These are phyloP conservation scores for Coemansia sp. DNA, from an alignment of 192 early-diverging fungal species.

Conservation along the genomic window DNA sequence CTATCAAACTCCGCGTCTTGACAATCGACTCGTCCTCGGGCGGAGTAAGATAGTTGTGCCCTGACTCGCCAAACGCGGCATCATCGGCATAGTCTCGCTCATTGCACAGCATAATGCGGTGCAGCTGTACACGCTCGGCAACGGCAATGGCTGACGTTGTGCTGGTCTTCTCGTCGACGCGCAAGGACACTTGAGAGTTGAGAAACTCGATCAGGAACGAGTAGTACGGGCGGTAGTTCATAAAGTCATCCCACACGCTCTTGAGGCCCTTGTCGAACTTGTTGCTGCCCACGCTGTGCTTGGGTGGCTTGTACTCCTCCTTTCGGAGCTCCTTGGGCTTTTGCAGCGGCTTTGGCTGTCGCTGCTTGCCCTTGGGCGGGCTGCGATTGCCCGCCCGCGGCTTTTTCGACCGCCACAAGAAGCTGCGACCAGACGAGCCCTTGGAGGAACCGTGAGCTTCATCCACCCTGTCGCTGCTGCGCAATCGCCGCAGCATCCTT, in stretches of 20 bases:
- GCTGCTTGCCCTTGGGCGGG: background rate
- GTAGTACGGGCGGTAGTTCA: conserved; percentile 43
- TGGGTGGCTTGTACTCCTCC: conserved; percentile 23
- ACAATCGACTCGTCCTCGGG: conserved; percentile 52
- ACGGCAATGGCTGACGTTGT: conserved; percentile 43
- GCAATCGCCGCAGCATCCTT: conserved; percentile 30
- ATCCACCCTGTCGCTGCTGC: conserved; percentile 27
- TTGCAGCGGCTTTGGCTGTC: conserved; percentile 9
- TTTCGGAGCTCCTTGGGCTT: conserved; percentile 16
- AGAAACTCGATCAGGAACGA: conserved; percentile 53
- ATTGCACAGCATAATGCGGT: conserved; percentile 44
- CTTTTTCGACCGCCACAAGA: conserved; percentile 21
- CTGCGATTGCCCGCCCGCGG: background rate
- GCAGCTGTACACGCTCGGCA: conserved; percentile 46
- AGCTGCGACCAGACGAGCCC: conserved; percentile 8
- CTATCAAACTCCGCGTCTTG: conserved; percentile 54
- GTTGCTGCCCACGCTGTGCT: conserved; percentile 19
- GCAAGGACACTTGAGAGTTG: conserved; percentile 55
- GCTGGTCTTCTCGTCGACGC: conserved; percentile 47
- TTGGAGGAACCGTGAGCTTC: background rate
- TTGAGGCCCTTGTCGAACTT: conserved; percentile 47
- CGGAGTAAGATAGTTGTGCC: conserved; percentile 9
- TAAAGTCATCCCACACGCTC: conserved; percentile 52
- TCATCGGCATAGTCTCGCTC: conserved; percentile 12
- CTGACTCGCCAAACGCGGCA: background rate